Conservation (phyloP, 306 rosid species). For the Vicia sativa region DNA sequence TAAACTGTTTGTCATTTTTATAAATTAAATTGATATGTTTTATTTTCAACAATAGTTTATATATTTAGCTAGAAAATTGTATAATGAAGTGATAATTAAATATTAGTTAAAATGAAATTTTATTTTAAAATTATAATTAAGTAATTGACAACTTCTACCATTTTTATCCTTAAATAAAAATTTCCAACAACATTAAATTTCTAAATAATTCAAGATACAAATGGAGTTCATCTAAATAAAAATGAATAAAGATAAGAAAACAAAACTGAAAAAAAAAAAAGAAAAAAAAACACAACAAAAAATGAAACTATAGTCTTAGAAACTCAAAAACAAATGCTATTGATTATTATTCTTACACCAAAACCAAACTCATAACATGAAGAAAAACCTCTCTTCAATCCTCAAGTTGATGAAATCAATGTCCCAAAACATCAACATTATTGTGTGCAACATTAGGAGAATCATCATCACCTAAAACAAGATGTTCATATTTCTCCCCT, state of each 20-base stretch:
- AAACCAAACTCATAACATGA: not conserved
- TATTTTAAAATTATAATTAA: no score
- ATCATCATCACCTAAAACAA: not conserved
- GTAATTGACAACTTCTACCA: no score
- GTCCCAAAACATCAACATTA: slow-evolving; percentile 39
- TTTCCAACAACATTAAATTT: no score
- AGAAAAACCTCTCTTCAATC: not conserved
- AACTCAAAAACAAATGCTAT: not conserved
- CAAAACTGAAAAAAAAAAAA: not conserved
- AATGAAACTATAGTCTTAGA: not conserved
- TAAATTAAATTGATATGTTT: no score
- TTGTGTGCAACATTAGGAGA: slow-evolving; percentile 31
- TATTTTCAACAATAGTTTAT: no score
- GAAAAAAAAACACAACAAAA: not conserved
- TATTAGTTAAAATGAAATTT: no score
- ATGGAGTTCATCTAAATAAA: not conserved
- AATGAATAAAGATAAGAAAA: not conserved
- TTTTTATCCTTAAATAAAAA: no score
- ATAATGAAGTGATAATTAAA: no score
- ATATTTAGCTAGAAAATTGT: no score
- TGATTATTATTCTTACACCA: not conserved
- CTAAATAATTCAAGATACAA: not conserved
- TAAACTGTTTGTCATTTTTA: no score
- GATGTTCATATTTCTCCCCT: no score
- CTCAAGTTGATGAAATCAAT: slow-evolving; percentile 11